Evolutionary conservation across 345 rosid genomes (phyloP).

Genomic region (Zanthoxylum bungeanum): DNA sequence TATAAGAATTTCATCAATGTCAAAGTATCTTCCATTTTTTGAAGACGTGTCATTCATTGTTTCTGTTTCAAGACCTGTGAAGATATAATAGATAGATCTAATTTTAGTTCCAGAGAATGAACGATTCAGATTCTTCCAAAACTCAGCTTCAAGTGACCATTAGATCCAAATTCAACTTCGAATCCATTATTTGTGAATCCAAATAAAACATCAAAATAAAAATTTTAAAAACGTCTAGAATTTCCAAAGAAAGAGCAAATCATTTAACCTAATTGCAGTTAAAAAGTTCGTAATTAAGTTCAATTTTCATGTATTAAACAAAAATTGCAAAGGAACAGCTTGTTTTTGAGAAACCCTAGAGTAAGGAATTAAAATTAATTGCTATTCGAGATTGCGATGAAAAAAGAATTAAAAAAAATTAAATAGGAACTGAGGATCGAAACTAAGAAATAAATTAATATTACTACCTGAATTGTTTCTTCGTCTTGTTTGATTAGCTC

Average conservation of each 20-base stretch:
- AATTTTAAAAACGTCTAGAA: neutral
- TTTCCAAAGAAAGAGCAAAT: too few species aligned
- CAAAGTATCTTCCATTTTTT: constrained; percentile 57
- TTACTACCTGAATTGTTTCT: neutral
- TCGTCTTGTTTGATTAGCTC: neutral
- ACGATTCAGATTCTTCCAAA: too few species aligned
- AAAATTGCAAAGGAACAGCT: neutral
- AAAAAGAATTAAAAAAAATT: neutral
- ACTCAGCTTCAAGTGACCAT: neutral
- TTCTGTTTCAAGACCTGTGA: neutral
- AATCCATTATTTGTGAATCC: neutral
- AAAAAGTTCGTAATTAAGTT: neutral
- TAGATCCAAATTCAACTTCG: neutral
- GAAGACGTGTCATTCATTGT: neutral
- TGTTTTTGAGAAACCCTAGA: neutral
- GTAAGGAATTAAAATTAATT: neutral
- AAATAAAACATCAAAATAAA: neutral
- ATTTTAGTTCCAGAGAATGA: too few species aligned
- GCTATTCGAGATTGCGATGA: neutral
- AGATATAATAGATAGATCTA: too few species aligned
- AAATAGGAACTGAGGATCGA: too few species aligned
- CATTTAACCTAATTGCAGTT: neutral
- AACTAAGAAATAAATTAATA: too few species aligned
- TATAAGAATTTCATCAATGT: constrained; percentile 67
- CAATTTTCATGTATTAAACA: neutral